phyloP scores from a whole-genome alignment of 495 filamentous ascomycete species.

The Penicillium lividum region DNA sequence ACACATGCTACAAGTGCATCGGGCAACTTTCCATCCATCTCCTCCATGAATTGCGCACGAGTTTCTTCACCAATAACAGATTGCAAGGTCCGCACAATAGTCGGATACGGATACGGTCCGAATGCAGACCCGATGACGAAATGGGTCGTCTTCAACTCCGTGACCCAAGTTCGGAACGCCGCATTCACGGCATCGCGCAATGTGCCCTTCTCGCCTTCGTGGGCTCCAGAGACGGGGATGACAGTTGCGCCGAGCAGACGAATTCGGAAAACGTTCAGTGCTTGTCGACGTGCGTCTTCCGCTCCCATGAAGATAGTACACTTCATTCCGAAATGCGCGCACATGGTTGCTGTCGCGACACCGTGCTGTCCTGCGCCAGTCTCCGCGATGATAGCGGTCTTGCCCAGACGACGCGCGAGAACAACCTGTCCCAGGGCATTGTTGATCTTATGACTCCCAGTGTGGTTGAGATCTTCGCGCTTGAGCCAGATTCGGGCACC shows the following conservation, averaged over 20 bases:
- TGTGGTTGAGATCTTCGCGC: slow-evolving; percentile 90
- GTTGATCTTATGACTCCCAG: slow-evolving; percentile 92
- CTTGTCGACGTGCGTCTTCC: slow-evolving; percentile 93
- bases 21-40: slow-evolving; percentile 73
- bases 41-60: slow-evolving; percentile 80
- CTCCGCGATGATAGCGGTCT: slow-evolving; percentile 94
- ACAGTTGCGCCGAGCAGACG: slow-evolving; percentile 89
- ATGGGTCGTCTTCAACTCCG: slow-evolving; percentile 85
- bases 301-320: slow-evolving; percentile 97
- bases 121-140: slow-evolving; percentile 97
- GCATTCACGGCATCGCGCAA: slow-evolving; percentile 95
- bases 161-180: slow-evolving; percentile 87
- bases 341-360: slow-evolving; percentile 93
- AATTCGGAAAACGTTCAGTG: slow-evolving; percentile 94
- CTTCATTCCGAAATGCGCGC: slow-evolving; percentile 93
- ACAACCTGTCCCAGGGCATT: slow-evolving; percentile 92
- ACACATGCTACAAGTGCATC: slow-evolving; percentile 97
- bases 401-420: slow-evolving; percentile 78
- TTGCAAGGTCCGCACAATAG: slow-evolving; percentile 96
- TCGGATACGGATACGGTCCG: slow-evolving; percentile 94
- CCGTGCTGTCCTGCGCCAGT: slow-evolving; percentile 98
- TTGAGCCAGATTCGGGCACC: slow-evolving; percentile 97
- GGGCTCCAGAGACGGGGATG: slow-evolving; percentile 59
- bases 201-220: slow-evolving; percentile 76
- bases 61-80: slow-evolving; percentile 92